Base-by-base conservation (phyloP, 2,329 filamentous ascomycete genomes). In the Colletotrichum gloeosporioides region DNA sequence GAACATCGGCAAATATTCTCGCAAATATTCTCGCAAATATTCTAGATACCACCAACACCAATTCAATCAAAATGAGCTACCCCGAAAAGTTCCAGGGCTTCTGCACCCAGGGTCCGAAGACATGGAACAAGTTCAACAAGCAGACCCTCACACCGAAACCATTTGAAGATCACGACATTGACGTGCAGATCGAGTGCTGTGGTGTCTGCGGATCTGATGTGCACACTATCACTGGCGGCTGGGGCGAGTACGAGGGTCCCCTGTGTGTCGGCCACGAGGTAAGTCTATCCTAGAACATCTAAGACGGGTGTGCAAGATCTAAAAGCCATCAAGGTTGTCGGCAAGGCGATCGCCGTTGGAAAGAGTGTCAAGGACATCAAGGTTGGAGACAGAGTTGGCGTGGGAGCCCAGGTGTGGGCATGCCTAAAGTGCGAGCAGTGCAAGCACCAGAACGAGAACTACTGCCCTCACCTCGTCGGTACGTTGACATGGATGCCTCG, bases 101-200 rank as follows among this genome's bases (percentile, higher is more conserved):
- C 80, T 85, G 83, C 77, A 85, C 87, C 76, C 85, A 87, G 79
- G 81, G 83, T 36, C 85, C 86, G 55, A 84, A 86, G 74, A 81
- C 82, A 6, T 88, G 86, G 86, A 87, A 84, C 78, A 78, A 84
- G 67, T 88, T 87, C 76, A 80, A 82, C 77, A 86, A 84, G 74
- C 66, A 79, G 18, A 79, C 82, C 62, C 81, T 88, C 62, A 87
- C 78, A 32, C 84, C 84, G 16, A 86, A 86, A 79, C 80, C 82
- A 1, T 86, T 85, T 36, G 84, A 77, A 18, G 80, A 82, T 9
- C 79, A 82, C 71, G 82, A 83, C 68, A 77, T 86, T 79, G 94
- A 95, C 81, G 90, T 96, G 82, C 92, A 94, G 84, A 93, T 96
- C 79, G 90, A 93, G 72, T 91, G 90, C 76, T 94, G 93, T 82